Percentiles rank a stretch among this genome's conserved stretches.
Conservation (phyloP, 2,329 filamentous ascomycete genomes). For the Lasiodiplodia sp. region DNA sequence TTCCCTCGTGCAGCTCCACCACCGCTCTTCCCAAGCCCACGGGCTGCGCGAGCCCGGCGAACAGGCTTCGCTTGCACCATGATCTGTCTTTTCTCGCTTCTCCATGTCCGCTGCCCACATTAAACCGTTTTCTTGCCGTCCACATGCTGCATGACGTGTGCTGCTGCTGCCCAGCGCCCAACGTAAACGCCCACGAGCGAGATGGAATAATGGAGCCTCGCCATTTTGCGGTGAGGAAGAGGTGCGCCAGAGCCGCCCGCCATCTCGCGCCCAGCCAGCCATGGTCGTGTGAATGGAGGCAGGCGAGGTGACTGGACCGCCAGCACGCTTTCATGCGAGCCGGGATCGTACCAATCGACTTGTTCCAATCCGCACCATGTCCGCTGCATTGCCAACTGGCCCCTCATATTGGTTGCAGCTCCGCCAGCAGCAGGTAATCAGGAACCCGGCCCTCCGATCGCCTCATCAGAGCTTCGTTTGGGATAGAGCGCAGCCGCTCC, state of each 20-base stretch:
- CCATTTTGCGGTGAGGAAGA: neutral
- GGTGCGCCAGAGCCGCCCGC: conserved; percentile 21
- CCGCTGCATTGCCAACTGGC: conserved; percentile 21
- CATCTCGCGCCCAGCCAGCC: conserved; percentile 16
- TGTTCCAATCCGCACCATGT: neutral
- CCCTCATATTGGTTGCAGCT: conserved; percentile 19
- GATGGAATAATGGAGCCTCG: conserved; percentile 1
- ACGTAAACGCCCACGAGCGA: neutral
- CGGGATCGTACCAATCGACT: neutral
- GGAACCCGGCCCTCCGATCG: conserved; percentile 6
- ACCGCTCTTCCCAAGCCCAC: conserved; percentile 3
- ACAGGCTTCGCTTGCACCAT: neutral
- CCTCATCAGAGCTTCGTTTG: conserved; percentile 3
- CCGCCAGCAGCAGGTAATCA: neutral
- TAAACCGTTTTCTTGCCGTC: conserved; percentile 1
- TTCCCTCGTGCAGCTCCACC: neutral
- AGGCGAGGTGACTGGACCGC: conserved; percentile 3
- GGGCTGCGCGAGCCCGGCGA: conserved; percentile 15
- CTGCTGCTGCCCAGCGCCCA: conserved; percentile 8
- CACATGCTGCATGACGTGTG: conserved; percentile 25
- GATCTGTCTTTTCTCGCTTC: conserved; percentile 3
- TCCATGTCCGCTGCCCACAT: conserved; percentile 4
- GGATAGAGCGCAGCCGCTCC: conserved; percentile 8
- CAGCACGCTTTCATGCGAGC: conserved; percentile 1
- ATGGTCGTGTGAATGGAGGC: neutral